Conservation (phyloP, 139 green algal species). For the Chlorella sp. region DNA sequence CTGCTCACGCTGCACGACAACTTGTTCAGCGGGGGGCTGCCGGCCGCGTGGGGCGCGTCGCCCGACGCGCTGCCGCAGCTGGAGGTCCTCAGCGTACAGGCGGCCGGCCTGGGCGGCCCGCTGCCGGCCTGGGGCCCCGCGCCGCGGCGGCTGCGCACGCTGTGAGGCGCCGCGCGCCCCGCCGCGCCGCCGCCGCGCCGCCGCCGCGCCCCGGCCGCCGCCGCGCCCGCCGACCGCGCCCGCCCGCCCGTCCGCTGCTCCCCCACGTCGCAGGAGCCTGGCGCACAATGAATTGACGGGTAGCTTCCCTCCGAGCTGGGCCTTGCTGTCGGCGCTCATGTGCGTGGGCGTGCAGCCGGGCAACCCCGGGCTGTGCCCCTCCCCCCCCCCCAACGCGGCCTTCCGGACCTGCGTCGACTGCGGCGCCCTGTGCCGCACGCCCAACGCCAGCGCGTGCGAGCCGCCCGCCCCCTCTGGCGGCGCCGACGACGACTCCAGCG, state of each 20-base stretch:
- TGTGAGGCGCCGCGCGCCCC: conserved; percentile 4
- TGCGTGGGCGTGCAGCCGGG: conserved; percentile 12
- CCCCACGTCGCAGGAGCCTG: background rate
- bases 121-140: conserved; percentile 9
- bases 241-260: background rate
- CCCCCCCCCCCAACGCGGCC: background rate
- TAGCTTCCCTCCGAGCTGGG: conserved; percentile 9
- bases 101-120: background rate
- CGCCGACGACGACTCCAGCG: background rate
- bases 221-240: background rate
- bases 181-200: background rate
- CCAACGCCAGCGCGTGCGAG: background rate
- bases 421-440: background rate
- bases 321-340: background rate
- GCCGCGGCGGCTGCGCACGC: conserved; percentile 1
- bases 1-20: conserved; percentile 23
- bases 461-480: background rate
- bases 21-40: background rate
- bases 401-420: conserved; percentile 4
- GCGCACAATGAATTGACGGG: conserved; percentile 11
- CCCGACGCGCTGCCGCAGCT: conserved; percentile 1
- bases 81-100: conserved; percentile 2
- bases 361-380: conserved; percentile 26
- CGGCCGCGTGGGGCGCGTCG: background rate
- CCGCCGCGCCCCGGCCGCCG: background rate